Base-by-base conservation (phyloP, 2,329 filamentous ascomycete species). In the Pyrenochaeta sp. region DNA sequence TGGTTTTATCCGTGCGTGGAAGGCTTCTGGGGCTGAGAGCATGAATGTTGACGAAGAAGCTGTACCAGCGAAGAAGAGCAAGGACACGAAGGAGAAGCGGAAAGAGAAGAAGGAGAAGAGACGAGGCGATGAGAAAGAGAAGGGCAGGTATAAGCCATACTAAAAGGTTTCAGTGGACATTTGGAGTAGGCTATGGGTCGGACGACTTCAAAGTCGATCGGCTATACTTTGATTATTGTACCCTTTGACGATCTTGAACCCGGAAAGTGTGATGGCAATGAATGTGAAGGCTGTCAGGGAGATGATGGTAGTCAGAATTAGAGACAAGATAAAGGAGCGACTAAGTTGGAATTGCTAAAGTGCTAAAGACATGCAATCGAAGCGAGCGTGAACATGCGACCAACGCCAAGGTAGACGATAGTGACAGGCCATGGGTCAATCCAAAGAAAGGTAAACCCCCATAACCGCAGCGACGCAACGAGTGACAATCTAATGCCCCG, bases 1-100 rank as follows among this genome's bases (percentile, higher is more conserved):
- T 61, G 80, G 81, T 8, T 69, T 69, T 5, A 72, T 84, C 30
- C 77, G 78, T 47, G 74, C 78, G 1, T 84, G 82, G 82, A 76
- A 73, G 54, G 61, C 64, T 7, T 52, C 55, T 12, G 59, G 57
- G 5, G 68, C 61, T 2, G 65, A 54, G 34, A 52, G 28, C 30
- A 74, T 74, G 71, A 67, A 73, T 5, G 50, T 69, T 15, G 72
- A 73, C 15, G 72, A 72, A 22, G 65, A 46, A 3, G 58, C 52
- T 1, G 63, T 67, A 13, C 24, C 56, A 19, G 52, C 54, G 12
- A 68, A 71, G 58, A 66, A 70, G 51, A 66, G 54, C 43, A 67
- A 67, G 27, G 65, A 73, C 48, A 71, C 68, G 51, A 75, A 72
- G 46, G 69, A 72, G 54, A 71, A 67, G 51, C 54, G 65, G n/a